These are phyloP conservation scores for Vinca minor DNA, from an alignment of 257 asterid species.

Conservation along the genomic window DNA sequence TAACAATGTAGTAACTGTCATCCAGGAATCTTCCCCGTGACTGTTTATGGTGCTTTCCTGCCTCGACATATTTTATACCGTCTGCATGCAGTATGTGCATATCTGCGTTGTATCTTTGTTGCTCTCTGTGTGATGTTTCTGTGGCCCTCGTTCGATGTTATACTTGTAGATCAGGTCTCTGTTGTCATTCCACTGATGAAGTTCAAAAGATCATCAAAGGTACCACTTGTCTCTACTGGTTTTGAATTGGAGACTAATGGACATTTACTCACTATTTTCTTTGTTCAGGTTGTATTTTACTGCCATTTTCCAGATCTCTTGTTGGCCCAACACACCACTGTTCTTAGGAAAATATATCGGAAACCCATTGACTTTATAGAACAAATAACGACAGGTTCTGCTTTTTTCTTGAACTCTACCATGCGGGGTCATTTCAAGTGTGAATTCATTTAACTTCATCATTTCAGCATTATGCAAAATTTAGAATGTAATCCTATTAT, in stretches of 20 bases:
- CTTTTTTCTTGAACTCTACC: not conserved
- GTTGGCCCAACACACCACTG: conserved; percentile 76
- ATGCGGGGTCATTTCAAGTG: not conserved
- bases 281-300: conserved; percentile 70
- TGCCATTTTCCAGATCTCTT: conserved; percentile 97
- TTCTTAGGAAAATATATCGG: conserved; percentile 76
- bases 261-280: conserved; percentile 10
- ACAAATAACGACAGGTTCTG: conserved; percentile 87
- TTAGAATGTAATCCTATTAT: not conserved
- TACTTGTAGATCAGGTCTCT: conserved; percentile 85
- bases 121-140: conserved; percentile 61
- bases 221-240: conserved; percentile 18
- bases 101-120: conserved; percentile 77
- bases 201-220: conserved; percentile 75
- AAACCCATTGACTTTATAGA: conserved; percentile 74
- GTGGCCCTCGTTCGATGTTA: conserved; percentile 65
- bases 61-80: conserved; percentile 75
- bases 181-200: conserved; percentile 70
- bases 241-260: not conserved
- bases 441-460: not conserved
- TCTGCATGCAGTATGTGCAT: conserved; percentile 86
- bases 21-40: conserved; percentile 70
- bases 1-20: conserved; percentile 7
- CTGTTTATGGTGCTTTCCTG: conserved; percentile 74
- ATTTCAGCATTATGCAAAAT: conserved; percentile 7